Conservation (phyloP, 306 rosid genomes). For the Dryas alaskensis region DNA sequence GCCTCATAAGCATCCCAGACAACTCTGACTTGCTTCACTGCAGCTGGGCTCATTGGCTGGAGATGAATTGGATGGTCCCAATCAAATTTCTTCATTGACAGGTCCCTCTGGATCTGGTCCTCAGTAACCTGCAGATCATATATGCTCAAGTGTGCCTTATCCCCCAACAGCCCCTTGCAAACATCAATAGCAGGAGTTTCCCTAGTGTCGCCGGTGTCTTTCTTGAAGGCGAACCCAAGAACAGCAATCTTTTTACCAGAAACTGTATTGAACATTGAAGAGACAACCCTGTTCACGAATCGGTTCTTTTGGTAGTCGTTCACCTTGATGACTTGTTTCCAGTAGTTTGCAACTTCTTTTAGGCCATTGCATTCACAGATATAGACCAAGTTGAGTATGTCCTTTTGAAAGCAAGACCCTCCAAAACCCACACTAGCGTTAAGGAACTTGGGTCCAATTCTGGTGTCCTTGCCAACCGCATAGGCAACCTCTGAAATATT, state of each 20-base stretch:
- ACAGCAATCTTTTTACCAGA: slow-evolving; percentile 74
- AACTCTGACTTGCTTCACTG: slow-evolving; percentile 45
- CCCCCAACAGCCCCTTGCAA: slow-evolving; percentile 74
- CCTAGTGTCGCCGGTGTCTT: slow-evolving; percentile 77
- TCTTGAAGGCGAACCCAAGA: slow-evolving; percentile 82
- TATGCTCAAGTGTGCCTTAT: slow-evolving; percentile 59
- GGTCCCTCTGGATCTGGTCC: slow-evolving; percentile 64
- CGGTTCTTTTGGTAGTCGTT: slow-evolving; percentile 81
- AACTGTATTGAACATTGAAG: slow-evolving; percentile 83
- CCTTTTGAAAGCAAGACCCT: slow-evolving; percentile 85
- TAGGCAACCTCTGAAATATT: slow-evolving; percentile 63
- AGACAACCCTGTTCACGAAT: slow-evolving; percentile 64
- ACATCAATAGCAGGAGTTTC: slow-evolving; percentile 85
- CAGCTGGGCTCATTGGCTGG: slow-evolving; percentile 38
- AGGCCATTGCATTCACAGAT: slow-evolving; percentile 84
- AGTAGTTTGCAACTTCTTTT: slow-evolving; percentile 63
- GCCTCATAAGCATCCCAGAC: slow-evolving; percentile 67
- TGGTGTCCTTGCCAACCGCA: slow-evolving; percentile 67
- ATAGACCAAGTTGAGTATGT: slow-evolving; percentile 74
- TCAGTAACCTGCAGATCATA: slow-evolving; percentile 62
- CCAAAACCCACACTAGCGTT: slow-evolving; percentile 92
- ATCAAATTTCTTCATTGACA: slow-evolving; percentile 44
- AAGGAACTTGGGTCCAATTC: slow-evolving; percentile 64
- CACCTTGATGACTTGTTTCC: slow-evolving; percentile 77
- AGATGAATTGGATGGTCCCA: slow-evolving; percentile 65